Percentiles rank a stretch among this genome's conserved stretches.
These are phyloP conservation scores for Epichloe typhina DNA, from an alignment of 2,329 filamentous ascomycete species.

Conservation along the genomic window DNA sequence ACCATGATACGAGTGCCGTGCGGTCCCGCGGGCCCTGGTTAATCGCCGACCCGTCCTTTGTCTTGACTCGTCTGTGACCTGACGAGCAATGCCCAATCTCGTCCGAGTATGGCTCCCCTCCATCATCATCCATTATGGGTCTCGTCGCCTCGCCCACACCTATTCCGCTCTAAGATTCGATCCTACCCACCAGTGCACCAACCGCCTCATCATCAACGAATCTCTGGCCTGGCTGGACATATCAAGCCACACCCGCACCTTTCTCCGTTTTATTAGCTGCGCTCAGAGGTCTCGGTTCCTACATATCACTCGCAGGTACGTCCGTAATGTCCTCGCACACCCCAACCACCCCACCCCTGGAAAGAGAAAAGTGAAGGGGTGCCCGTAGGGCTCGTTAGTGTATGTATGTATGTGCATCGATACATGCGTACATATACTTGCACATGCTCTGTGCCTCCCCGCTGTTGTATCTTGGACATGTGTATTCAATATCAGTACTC, in stretches of 20 bases:
- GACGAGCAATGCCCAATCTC: constrained; percentile 4
- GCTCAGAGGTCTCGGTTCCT: constrained; percentile 1
- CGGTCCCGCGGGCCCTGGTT: constrained; percentile 1
- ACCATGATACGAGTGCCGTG: too few relatives aligned
- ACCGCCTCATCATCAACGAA: not conserved
- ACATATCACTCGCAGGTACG: not conserved
- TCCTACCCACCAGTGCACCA: constrained; percentile 6
- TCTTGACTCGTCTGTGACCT: constrained; percentile 3
- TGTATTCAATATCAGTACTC: constrained; percentile 4
- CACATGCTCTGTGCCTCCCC: constrained; percentile 3
- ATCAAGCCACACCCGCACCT: constrained; percentile 2
- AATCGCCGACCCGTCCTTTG: constrained; percentile 3
- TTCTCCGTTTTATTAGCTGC: constrained; percentile 1
- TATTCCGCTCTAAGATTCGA: constrained; percentile 8
- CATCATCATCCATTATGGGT: constrained; percentile 1
- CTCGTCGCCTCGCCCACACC: constrained; percentile 2
- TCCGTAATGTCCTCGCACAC: not conserved
- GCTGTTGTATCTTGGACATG: constrained; percentile 1
- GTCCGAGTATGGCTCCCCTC: constrained; percentile 4
- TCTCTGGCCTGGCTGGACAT: constrained; percentile 1
- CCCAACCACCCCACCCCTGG: constrained; percentile 4
- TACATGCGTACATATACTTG: constrained; percentile 3
- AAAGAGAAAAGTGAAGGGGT: not conserved
- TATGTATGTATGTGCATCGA: constrained; percentile 5
- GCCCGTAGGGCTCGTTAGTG: not conserved